Conservation (phyloP, 1,139 yeast species). For the Zygosaccharomyces sapae region DNA sequence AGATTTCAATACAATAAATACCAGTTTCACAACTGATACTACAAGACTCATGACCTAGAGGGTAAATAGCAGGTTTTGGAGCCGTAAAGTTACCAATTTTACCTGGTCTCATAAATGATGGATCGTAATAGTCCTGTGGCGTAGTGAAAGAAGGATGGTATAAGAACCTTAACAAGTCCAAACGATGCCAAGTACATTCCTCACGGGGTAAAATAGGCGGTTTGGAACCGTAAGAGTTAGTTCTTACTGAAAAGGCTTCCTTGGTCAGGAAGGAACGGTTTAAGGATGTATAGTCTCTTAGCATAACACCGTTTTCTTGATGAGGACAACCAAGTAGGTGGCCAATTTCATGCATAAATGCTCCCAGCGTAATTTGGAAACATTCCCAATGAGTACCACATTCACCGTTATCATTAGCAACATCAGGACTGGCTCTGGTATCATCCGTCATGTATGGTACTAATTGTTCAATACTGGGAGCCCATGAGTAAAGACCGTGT, state of each 20-base stretch:
- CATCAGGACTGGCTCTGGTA: constrained; percentile 63
- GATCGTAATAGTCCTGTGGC: constrained; percentile 54
- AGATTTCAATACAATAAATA: constrained; percentile 61
- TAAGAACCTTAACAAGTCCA: constrained; percentile 72
- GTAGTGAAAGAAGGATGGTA: constrained; percentile 75
- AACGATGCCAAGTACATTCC: constrained; percentile 81
- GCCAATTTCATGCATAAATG: constrained; percentile 93
- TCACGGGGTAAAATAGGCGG: constrained; percentile 55
- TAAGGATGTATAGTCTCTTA: constrained; percentile 75
- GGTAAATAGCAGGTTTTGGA: constrained; percentile 42
- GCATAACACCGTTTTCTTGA: constrained; percentile 84
- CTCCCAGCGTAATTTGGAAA: constrained; percentile 80
- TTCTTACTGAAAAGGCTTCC: constrained; percentile 58
- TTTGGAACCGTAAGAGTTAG: constrained; percentile 43
- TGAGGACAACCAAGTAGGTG: constrained; percentile 90
- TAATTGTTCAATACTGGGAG: constrained; percentile 65
- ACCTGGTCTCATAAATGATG: constrained; percentile 33
- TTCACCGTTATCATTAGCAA: constrained; percentile 82
- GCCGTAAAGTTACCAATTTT: constrained; percentile 26
- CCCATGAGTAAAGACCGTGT: constrained; percentile 91
- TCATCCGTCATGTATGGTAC: constrained; percentile 67
- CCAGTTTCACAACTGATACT: constrained; percentile 57
- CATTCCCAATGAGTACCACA: constrained; percentile 93
- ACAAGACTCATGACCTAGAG: constrained; percentile 44
- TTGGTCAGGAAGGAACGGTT: constrained; percentile 78